Evolutionary conservation across 2,329 filamentous ascomycete species (phyloP).

Genomic region (Colletotrichum shisoi): DNA sequence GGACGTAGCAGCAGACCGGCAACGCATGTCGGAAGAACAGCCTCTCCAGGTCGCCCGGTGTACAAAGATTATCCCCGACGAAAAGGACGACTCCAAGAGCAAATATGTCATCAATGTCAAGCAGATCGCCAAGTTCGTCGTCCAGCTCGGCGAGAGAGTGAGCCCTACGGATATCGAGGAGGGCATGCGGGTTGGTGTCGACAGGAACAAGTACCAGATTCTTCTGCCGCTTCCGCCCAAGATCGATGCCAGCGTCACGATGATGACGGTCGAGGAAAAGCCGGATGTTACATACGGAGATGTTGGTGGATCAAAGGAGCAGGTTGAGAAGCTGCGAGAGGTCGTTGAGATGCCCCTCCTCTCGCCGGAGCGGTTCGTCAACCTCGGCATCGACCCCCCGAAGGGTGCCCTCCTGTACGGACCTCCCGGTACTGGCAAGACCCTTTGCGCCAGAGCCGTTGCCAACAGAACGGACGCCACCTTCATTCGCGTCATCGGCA

Average conservation of each 20-base stretch:
- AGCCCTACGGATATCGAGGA: conserved; percentile 99
- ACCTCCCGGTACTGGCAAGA: conserved; percentile 98
- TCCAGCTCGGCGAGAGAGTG: conserved; percentile 95
- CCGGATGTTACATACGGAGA: conserved; percentile 99
- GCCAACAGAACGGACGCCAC: conserved; percentile 98
- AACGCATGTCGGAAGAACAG: conserved; percentile 98
- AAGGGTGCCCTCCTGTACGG: conserved; percentile 97
- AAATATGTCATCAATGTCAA: conserved; percentile 99
- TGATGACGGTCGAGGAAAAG: conserved; percentile 99
- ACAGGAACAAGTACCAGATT: conserved; percentile 99
- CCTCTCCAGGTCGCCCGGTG: conserved; percentile 96
- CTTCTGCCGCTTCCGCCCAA: conserved; percentile 94
- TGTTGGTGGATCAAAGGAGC: conserved; percentile 98
- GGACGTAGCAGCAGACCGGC: conserved; percentile 96
- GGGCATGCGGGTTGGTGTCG: conserved; percentile 97
- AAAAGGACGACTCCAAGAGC: conserved; percentile 95
- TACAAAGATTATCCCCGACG: conserved; percentile 98
- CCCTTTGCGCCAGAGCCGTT: conserved; percentile 93
- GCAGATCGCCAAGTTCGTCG: conserved; percentile 99
- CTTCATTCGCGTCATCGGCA: conserved; percentile 98
- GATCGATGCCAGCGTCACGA: conserved; percentile 98
- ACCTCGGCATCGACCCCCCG: conserved; percentile 97
- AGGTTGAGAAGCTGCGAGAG: conserved; percentile 98
- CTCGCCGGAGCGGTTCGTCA: conserved; percentile 96
- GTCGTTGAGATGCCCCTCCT: conserved; percentile 98